These are phyloP conservation scores for Glomus cerebriforme DNA, from an alignment of 192 early-diverging fungal species.

Conservation along the genomic window DNA sequence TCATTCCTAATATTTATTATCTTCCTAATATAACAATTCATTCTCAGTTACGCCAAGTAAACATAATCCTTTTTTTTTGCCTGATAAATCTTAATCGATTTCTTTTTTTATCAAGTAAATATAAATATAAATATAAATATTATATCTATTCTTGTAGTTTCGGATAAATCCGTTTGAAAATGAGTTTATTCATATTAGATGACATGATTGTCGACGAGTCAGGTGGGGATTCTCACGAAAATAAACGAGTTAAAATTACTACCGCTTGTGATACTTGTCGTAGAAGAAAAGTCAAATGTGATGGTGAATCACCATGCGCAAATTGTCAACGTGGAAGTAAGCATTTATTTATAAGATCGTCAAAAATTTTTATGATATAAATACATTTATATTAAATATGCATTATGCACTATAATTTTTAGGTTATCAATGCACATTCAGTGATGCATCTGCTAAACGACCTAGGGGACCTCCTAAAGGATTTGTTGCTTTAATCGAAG, in stretches of 20 bases:
- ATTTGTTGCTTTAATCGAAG: slow-evolving; percentile 67
- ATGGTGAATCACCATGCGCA: slow-evolving; percentile 42
- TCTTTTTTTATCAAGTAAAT: too few relatives aligned
- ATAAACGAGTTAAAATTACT: slow-evolving; percentile 48
- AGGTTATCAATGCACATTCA: slow-evolving; percentile 31
- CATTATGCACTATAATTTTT: not conserved
- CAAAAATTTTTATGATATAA: not conserved
- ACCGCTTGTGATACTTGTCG: slow-evolving; percentile 47
- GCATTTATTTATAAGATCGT: not conserved
- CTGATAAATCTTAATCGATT: too few relatives aligned
- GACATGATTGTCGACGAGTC: slow-evolving; percentile 32
- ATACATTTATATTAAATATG: not conserved
- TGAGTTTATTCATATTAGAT: slow-evolving; percentile 22
- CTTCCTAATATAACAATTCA: too few relatives aligned
- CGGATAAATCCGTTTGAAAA: not conserved
- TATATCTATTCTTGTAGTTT: too few relatives aligned
- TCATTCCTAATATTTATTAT: too few relatives aligned
- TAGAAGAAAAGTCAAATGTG: slow-evolving; percentile 47
- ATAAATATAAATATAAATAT: too few relatives aligned
- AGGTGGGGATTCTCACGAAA: slow-evolving; percentile 10
- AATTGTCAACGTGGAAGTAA: slow-evolving; percentile 37
- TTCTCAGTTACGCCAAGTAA: too few relatives aligned
- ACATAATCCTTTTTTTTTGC: too few relatives aligned
- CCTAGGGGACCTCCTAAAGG: slow-evolving; percentile 61
- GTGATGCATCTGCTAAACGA: slow-evolving; percentile 25